Evolutionary conservation across 768 basidiomycete genomes (phyloP).

Genomic region (Cyclocybe cylindracea): DNA sequence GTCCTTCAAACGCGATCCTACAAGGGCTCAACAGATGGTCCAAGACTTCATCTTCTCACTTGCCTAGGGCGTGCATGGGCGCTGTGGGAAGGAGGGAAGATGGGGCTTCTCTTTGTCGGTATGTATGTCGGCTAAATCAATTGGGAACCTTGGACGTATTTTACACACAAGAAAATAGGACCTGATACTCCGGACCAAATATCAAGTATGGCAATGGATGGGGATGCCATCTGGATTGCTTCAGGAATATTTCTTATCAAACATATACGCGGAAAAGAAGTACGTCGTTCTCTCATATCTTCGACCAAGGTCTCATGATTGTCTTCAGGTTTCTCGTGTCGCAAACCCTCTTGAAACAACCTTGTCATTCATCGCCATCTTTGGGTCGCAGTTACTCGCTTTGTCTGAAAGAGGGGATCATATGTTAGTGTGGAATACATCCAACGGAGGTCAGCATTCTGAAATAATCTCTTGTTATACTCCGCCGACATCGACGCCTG

Average conservation of each 20-base stretch:
- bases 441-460: constrained; percentile 50
- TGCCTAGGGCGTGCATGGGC: constrained; percentile 92
- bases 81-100: constrained; percentile 94
- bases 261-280: constrained; percentile 89
- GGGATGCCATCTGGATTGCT: constrained; percentile 84
- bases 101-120: constrained; percentile 93
- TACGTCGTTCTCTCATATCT: constrained; percentile 25
- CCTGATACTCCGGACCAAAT: constrained; percentile 80
- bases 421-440: constrained; percentile 78
- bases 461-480: background rate
- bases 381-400: constrained; percentile 80
- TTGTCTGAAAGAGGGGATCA: constrained; percentile 77
- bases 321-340: constrained; percentile 52
- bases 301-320: background rate
- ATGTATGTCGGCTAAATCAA: constrained; percentile 36
- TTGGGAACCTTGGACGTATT: background rate
- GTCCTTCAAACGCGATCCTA: constrained; percentile 81
- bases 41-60: constrained; percentile 81
- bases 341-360: constrained; percentile 63
- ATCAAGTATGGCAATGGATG: constrained; percentile 76
- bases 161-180: constrained; percentile 47
- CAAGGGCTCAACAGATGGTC: constrained; percentile 84
- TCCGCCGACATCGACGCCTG: constrained; percentile 5
- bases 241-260: constrained; percentile 70
- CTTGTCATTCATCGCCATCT: constrained; percentile 69